A percentile compares a stretch with the other conserved stretches of the same genome.
These are phyloP conservation scores for Trichoderma pleuroti DNA, from an alignment of 2,329 filamentous ascomycete species.

Conservation along the genomic window DNA sequence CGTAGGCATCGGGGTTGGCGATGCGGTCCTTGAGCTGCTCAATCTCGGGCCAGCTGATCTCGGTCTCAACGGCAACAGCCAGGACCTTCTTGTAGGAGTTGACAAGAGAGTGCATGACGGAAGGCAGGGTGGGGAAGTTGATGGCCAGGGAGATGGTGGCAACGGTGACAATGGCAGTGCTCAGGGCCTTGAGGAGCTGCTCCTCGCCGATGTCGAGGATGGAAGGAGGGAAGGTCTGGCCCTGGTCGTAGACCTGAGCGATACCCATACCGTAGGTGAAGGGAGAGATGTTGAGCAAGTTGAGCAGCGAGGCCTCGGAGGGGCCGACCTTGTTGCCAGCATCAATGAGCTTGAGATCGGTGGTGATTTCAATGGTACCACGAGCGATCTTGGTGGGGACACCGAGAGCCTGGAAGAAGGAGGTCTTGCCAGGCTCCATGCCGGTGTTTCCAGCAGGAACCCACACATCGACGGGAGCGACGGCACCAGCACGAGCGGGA, in stretches of 20 bases:
- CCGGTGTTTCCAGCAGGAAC: slow-evolving; percentile 98
- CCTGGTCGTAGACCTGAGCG: slow-evolving; percentile 93
- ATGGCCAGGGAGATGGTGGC: slow-evolving; percentile 85
- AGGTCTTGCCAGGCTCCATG: slow-evolving; percentile 99
- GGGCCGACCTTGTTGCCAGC: slow-evolving; percentile 90
- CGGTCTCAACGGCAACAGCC: slow-evolving; percentile 83
- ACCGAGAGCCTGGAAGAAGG: slow-evolving; percentile 99
- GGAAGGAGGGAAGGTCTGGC: slow-evolving; percentile 80
- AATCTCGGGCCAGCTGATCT: slow-evolving; percentile 92
- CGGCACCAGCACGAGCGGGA: slow-evolving; percentile 93
- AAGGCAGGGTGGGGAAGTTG: slow-evolving; percentile 94
- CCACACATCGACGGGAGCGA: slow-evolving; percentile 91
- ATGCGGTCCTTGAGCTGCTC: slow-evolving; percentile 99
- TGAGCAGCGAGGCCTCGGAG: slow-evolving; percentile 97
- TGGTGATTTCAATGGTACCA: slow-evolving; percentile 99
- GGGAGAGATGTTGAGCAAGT: slow-evolving; percentile 99
- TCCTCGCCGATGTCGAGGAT: slow-evolving; percentile 94
- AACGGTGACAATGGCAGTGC: slow-evolving; percentile 78
- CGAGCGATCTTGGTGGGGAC: slow-evolving; percentile 99
- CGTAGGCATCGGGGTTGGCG: slow-evolving; percentile 97
- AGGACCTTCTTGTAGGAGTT: slow-evolving; percentile 98
- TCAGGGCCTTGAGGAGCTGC: slow-evolving; percentile 83
- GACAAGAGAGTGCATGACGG: slow-evolving; percentile 92
- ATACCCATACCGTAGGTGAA: slow-evolving; percentile 99
- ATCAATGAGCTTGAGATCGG: slow-evolving; percentile 97